A percentile compares a stretch with the other conserved stretches of the same genome.
Evolutionary conservation across 306 rosid species (phyloP).

Genomic region (Rosa multiflora): DNA sequence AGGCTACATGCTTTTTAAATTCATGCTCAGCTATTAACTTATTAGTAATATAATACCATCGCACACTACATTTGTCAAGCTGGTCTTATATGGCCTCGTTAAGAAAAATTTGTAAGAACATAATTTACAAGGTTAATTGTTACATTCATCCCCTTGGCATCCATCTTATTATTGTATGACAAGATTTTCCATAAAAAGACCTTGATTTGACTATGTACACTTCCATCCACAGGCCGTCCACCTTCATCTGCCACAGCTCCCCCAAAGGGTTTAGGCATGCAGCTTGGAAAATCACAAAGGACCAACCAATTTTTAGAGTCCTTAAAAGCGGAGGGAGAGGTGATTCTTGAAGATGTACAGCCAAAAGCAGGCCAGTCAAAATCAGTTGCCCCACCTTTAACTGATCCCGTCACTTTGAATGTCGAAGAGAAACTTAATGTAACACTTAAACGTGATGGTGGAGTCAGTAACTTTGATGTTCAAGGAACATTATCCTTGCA

Average conservation of each 20-base stretch:
- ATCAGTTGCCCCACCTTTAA: slow-evolving; percentile 68
- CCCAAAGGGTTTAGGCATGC: slow-evolving; percentile 88
- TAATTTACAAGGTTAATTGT: background rate
- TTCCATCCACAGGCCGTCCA: slow-evolving; percentile 58
- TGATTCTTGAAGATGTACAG: slow-evolving; percentile 83
- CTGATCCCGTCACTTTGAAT: slow-evolving; percentile 87
- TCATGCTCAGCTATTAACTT: background rate
- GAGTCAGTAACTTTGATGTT: slow-evolving; percentile 87
- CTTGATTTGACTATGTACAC: slow-evolving; percentile 23
- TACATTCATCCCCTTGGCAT: background rate
- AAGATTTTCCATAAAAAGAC: background rate
- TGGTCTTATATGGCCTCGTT: background rate
- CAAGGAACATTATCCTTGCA: slow-evolving; percentile 90
- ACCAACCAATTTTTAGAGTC: slow-evolving; percentile 89
- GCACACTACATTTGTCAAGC: background rate
- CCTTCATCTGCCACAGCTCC: slow-evolving; percentile 89
- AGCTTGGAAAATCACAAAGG: slow-evolving; percentile 86
- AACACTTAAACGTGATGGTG: slow-evolving; percentile 90
- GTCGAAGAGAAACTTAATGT: slow-evolving; percentile 94
- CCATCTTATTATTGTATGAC: background rate
- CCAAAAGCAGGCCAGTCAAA: slow-evolving; percentile 67
- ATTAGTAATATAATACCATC: background rate
- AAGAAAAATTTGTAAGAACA: background rate
- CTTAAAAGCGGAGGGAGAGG: slow-evolving; percentile 95
- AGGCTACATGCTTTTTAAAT: background rate